Evolutionary conservation across 2,329 filamentous ascomycete genomes (phyloP).

Genomic region (Monascus ruber): DNA sequence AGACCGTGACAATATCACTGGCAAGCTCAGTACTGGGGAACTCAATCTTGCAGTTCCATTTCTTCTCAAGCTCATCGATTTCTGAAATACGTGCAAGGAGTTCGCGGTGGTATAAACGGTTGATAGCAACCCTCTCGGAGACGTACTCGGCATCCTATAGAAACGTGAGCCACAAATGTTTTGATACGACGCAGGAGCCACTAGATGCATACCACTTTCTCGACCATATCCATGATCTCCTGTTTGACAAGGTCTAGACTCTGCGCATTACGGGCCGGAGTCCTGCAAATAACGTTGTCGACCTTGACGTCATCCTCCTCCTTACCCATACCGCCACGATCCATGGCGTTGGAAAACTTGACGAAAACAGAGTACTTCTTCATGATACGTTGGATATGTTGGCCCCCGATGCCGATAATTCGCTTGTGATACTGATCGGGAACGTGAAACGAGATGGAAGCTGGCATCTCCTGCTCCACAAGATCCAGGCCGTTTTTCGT

Average conservation of each 20-base stretch:
- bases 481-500: slow-evolving; percentile 86
- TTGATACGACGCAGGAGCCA: not conserved
- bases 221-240: slow-evolving; percentile 99
- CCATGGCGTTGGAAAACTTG: slow-evolving; percentile 99
- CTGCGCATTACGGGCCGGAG: slow-evolving; percentile 90
- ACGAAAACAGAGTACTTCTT: slow-evolving; percentile 99
- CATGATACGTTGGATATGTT: slow-evolving; percentile 99
- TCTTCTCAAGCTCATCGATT: slow-evolving; percentile 92
- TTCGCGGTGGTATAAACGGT: slow-evolving; percentile 89
- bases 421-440: slow-evolving; percentile 99
- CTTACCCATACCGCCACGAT: slow-evolving; percentile 82
- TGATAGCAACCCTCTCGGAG: slow-evolving; percentile 83
- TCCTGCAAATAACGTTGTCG: slow-evolving; percentile 97
- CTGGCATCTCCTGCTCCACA: slow-evolving; percentile 98
- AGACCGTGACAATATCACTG: slow-evolving; percentile 90
- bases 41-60: slow-evolving; percentile 98
- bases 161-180: not conserved
- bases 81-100: slow-evolving; percentile 78
- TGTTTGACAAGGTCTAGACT: slow-evolving; percentile 95
- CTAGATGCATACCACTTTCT: slow-evolving; percentile 55
- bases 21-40: slow-evolving; percentile 97
- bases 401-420: slow-evolving; percentile 95
- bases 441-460: slow-evolving; percentile 97
- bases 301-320: slow-evolving; percentile 98
- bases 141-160: slow-evolving; percentile 85